phyloP scores from a whole-genome alignment of 2,329 filamentous ascomycete species.

The Cercospora beticola region DNA sequence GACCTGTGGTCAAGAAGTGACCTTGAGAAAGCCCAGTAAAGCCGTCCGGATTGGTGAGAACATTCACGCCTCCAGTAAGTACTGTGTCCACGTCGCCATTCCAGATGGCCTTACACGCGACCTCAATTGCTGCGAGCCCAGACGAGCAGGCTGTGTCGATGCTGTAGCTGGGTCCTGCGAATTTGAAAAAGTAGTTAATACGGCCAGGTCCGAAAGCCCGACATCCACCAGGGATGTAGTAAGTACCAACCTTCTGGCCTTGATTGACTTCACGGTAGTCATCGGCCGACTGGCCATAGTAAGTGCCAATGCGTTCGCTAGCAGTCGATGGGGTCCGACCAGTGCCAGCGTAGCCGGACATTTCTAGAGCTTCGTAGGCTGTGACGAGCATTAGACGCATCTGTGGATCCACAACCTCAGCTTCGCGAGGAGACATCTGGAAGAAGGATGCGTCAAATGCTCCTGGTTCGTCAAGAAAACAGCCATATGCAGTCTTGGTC shows the following conservation, averaged over 20 bases:
- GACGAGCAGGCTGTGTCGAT: conserved; percentile 38
- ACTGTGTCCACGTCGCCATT: conserved; percentile 34
- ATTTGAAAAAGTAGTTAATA: conserved; percentile 28
- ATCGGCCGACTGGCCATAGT: conserved; percentile 38
- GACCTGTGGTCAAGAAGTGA: conserved; percentile 29
- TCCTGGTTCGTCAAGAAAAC: conserved; percentile 41
- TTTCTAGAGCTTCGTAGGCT: conserved; percentile 26
- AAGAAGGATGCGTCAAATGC: conserved; percentile 45
- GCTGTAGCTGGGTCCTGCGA: conserved; percentile 30
- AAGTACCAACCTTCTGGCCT: conserved; percentile 32
- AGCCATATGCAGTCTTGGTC: conserved; percentile 38
- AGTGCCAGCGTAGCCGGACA: conserved; percentile 16
- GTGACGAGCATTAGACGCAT: conserved; percentile 20
- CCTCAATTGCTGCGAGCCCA: conserved; percentile 30
- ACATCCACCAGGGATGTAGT: conserved; percentile 29
- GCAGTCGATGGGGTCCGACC: conserved; percentile 35
- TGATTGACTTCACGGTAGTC: conserved; percentile 37
- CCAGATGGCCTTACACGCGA: conserved; percentile 33
- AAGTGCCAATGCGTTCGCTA: conserved; percentile 36
- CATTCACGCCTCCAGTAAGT: conserved; percentile 33
- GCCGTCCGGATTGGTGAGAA: conserved; percentile 20
- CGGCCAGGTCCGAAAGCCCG: conserved; percentile 33
- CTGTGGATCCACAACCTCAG: conserved; percentile 17
- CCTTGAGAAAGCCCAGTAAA: conserved; percentile 31
- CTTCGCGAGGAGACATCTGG: conserved; percentile 40